Evolutionary conservation across 1,284 basidiomycete genomes (phyloP).

Genomic region (Puccinia polysora): DNA sequence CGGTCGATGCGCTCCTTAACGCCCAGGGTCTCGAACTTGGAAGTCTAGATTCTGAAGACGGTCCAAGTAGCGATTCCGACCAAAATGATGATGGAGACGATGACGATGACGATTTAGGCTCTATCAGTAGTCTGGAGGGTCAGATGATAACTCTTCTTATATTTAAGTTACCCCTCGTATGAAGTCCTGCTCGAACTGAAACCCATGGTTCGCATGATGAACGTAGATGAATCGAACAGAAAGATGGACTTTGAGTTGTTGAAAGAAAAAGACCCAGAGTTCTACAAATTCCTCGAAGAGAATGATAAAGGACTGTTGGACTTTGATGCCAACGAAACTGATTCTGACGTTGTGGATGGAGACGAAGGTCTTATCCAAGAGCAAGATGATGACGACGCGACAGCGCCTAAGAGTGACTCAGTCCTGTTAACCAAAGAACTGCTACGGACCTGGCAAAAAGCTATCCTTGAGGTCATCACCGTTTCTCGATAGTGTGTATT

Average conservation of each 20-base stretch:
- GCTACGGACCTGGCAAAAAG: conserved; percentile 79
- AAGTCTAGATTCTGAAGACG: neutral
- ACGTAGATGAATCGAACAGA: conserved; percentile 1
- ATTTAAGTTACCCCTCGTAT: too few relatives aligned
- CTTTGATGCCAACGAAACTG: conserved; percentile 57
- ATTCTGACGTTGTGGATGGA: conserved; percentile 47
- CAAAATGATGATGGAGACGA: conserved; percentile 26
- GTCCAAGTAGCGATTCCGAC: neutral
- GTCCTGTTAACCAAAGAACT: conserved; percentile 66
- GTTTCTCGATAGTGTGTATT: neutral
- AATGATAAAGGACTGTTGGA: conserved; percentile 84
- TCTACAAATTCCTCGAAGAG: conserved; percentile 95
- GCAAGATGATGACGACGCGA: conserved; percentile 54
- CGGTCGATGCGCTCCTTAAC: conserved; percentile 35
- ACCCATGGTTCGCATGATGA: too few relatives aligned
- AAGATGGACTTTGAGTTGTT: conserved; percentile 72
- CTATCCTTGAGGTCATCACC: conserved; percentile 69
- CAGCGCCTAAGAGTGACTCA: conserved; percentile 56
- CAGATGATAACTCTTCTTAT: neutral
- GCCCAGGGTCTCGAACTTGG: conserved; percentile 17
- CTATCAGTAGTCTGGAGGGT: conserved; percentile 33
- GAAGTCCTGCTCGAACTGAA: too few relatives aligned
- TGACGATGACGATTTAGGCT: conserved; percentile 32
- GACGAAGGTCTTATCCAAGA: conserved; percentile 46
- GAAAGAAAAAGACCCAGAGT: conserved; percentile 92